phyloP scores from a whole-genome alignment of 83 land plant species.

The Isoetes engelmannii region DNA sequence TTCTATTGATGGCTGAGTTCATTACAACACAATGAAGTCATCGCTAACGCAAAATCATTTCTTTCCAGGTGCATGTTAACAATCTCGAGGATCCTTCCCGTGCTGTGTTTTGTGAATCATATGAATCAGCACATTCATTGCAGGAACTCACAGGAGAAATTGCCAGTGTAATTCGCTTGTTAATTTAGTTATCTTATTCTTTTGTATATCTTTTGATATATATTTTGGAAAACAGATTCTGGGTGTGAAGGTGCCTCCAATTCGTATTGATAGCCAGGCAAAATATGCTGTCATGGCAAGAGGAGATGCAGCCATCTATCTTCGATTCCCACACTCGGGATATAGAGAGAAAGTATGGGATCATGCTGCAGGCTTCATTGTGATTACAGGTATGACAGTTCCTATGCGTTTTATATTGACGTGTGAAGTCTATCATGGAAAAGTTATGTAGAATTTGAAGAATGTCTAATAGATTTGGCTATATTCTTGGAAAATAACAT shows the following conservation, averaged over 20 bases:
- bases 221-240: slow-evolving; percentile 48
- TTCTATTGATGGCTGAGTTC: too few species aligned
- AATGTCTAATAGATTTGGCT: too few species aligned
- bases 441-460: too few species aligned
- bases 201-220: slow-evolving; percentile 2
- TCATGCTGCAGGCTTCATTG: slow-evolving; percentile 95
- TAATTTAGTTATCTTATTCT: not conserved
- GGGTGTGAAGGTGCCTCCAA: slow-evolving; percentile 84
- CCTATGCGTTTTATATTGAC: not conserved
- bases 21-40: too few species aligned
- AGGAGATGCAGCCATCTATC: slow-evolving; percentile 94
- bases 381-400: slow-evolving; percentile 58
- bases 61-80: slow-evolving; percentile 66
- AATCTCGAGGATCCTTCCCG: slow-evolving; percentile 53
- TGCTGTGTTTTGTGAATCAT: slow-evolving; percentile 94
- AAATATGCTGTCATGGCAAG: slow-evolving; percentile 95
- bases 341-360: slow-evolving; percentile 99
- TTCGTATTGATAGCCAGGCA: slow-evolving; percentile 96
- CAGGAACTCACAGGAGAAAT: slow-evolving; percentile 75
- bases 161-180: slow-evolving; percentile 45
- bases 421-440: too few species aligned
- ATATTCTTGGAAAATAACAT: too few species aligned
- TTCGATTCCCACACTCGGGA: slow-evolving; percentile 83
- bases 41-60: too few species aligned
- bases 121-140: slow-evolving; percentile 79